These are phyloP conservation scores for Erysimum cheiri DNA, from an alignment of 441 rosid species.

Conservation along the genomic window DNA sequence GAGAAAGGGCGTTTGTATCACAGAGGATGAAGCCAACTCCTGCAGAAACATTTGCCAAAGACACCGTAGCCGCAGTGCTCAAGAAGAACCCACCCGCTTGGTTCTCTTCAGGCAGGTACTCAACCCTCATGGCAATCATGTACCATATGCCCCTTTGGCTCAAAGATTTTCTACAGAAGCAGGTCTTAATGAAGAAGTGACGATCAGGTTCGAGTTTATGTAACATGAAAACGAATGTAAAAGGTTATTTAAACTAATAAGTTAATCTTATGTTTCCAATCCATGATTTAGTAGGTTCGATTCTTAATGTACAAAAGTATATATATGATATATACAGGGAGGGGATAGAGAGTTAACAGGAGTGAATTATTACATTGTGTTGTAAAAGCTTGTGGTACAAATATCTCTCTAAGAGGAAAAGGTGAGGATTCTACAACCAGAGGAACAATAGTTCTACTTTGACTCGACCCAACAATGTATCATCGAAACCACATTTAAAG, in stretches of 20 bases:
- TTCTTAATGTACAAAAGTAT: neutral
- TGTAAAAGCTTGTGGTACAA: conserved; percentile 33
- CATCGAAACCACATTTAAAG: conserved; percentile 33
- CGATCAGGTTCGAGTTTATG: conserved; percentile 18
- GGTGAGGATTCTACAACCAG: conserved; percentile 36
- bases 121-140: conserved; percentile 56
- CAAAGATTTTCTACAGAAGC: conserved; percentile 57
- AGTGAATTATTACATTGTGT: conserved; percentile 34
- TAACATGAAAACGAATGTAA: conserved; percentile 4
- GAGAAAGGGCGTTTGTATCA: conserved; percentile 61
- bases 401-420: neutral
- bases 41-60: conserved; percentile 70
- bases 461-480: conserved; percentile 36
- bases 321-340: neutral
- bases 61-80: conserved; percentile 63
- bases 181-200: conserved; percentile 49
- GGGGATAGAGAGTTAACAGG: conserved; percentile 1
- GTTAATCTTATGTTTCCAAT: neutral
- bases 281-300: neutral
- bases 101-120: conserved; percentile 68
- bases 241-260: conserved; percentile 10
- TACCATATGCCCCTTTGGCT: conserved; percentile 65
- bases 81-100: conserved; percentile 75
- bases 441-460: conserved; percentile 31
- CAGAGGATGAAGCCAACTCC: conserved; percentile 68